Evolutionary conservation across 2,329 filamentous ascomycete genomes (phyloP), one percentile per base, ranked within the genome.

Genomic region (Teratosphaeria viscida): DNA sequence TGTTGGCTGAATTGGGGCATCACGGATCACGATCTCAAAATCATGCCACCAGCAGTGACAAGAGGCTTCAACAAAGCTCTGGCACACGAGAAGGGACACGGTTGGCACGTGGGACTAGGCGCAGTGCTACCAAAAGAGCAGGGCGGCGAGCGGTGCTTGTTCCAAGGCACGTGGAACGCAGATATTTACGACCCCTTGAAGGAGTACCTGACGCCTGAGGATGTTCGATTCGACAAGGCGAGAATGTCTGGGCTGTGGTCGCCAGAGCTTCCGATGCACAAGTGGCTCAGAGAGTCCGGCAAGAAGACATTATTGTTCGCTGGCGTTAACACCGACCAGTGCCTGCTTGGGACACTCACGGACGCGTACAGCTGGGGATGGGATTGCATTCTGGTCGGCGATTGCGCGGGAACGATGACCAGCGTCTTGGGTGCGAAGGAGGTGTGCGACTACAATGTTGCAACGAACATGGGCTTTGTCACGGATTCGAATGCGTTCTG

Each of bases 301-400:
- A 76, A 75, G 67, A 75, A 75, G 63, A 76, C 74, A 0, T 61
- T 77, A 23, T 63, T 76, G 5, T 76, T 76, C 59, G 71, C 75
- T 19, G 74, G 74, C 26, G 73, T 76, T 56, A 77, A 76, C 62
- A 77, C 74, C 10, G 74, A 76, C 62, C 75, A 76, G 64, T 77
- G 74, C 56, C 67, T 76, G 11, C 71, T 76, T 32, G 75, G 74
- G 27, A 76, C 74, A 0, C 65, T 76, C 26, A 74, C 73, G 14
- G 74, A 76, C 57, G 72, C 74, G 1, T 77, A 76, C 65, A 73
- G 70, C 16, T 76, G 70, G 61, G 74, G 74, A 63, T 77, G 73
- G 72, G 74, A 76, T 59, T 76, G 73, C 61, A 68, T 77, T 52
- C 66, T 76, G 19, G 65, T 77, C 52, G 64, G 67, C 59, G 74